Evolutionary conservation across 805 yeast species (phyloP).

Genomic region (Myxozyma melibiosi): DNA sequence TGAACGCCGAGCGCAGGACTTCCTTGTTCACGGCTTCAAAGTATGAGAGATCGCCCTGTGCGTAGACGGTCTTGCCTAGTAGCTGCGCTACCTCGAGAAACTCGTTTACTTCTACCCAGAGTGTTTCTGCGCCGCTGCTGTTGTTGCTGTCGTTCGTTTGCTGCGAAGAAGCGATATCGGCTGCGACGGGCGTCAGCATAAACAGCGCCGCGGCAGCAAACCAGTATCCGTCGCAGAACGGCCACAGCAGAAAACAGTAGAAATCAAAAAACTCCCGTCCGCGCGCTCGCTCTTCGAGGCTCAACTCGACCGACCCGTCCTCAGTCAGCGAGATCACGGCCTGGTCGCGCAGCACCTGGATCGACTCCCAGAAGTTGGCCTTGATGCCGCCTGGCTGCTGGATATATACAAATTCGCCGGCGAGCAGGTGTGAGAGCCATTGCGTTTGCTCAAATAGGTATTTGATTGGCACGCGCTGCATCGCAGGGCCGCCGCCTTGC

Average conservation of each 20-base stretch:
- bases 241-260: constrained; percentile 49
- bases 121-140: too few relatives aligned
- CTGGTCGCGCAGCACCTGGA: constrained; percentile 39
- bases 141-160: neutral
- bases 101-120: constrained; percentile 41
- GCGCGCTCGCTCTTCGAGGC: constrained; percentile 33
- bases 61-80: constrained; percentile 48
- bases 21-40: constrained; percentile 49
- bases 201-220: constrained; percentile 44
- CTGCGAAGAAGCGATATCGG: constrained; percentile 19
- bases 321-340: constrained; percentile 38
- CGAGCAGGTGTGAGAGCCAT: constrained; percentile 44
- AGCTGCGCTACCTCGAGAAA: constrained; percentile 44
- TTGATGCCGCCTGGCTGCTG: constrained; percentile 42
- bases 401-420: constrained; percentile 47
- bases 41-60: constrained; percentile 47
- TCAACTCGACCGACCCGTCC: constrained; percentile 30
- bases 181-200: constrained; percentile 39
- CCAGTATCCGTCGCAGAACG: constrained; percentile 50
- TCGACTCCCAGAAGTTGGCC: constrained; percentile 40
- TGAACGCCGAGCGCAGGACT: constrained; percentile 44
- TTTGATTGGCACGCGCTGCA: constrained; percentile 35
- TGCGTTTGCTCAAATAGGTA: constrained; percentile 40
- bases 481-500: constrained; percentile 35
- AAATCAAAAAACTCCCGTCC: constrained; percentile 45